Evolutionary conservation across 176 grass and related monocot genomes (phyloP).

Genomic region (Tuctoria greenei): DNA sequence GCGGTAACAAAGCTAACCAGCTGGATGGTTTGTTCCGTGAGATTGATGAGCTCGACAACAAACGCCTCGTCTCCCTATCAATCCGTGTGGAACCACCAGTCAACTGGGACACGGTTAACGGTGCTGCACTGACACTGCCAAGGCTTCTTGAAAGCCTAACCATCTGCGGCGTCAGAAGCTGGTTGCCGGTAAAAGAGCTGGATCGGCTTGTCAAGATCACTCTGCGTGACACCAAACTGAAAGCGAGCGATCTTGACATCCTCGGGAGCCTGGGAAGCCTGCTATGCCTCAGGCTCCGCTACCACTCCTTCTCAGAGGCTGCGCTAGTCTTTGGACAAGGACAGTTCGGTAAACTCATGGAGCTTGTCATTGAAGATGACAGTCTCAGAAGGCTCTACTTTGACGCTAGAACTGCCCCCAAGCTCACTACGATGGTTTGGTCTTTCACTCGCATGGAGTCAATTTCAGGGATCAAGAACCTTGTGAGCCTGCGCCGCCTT

Average conservation of each 20-base stretch:
- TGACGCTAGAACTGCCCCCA: background rate
- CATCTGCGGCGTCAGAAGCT: background rate
- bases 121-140: background rate
- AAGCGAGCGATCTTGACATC: background rate
- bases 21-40: background rate
- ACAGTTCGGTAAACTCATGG: background rate
- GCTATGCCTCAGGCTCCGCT: background rate
- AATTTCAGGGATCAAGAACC: background rate
- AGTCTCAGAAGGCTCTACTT: background rate
- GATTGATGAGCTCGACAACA: background rate
- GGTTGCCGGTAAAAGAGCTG: background rate
- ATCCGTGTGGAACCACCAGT: background rate
- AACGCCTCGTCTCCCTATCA: background rate
- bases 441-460: background rate
- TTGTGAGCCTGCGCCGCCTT: background rate
- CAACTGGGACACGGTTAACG: background rate
- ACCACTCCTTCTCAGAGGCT: background rate
- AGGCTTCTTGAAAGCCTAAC: conserved; percentile 24
- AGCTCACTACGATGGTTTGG: background rate
- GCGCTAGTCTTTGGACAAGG: background rate
- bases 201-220: conserved; percentile 20
- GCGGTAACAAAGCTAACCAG: background rate
- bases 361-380: background rate
- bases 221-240: background rate
- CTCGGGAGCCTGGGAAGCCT: background rate